Conservation (phyloP, 2,329 filamentous ascomycete species). For the Byssoonygena ceratinophila region DNA sequence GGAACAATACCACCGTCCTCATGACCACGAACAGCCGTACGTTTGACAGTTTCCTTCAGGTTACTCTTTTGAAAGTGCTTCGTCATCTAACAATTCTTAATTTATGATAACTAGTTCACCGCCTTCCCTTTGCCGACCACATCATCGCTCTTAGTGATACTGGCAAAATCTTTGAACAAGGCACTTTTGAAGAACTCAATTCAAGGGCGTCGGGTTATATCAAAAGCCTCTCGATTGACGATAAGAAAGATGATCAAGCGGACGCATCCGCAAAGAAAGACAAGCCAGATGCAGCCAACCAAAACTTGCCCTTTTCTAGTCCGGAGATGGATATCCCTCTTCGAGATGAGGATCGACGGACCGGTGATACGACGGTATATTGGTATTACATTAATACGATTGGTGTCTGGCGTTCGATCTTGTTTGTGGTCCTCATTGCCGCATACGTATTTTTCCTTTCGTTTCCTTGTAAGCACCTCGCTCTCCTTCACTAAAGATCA, state of each 20-base stretch:
- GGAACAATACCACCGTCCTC: slow-evolving; percentile 33
- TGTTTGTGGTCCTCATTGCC: not conserved
- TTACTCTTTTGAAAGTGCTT: too few species aligned
- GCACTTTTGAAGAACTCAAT: not conserved
- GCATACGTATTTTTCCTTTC: slow-evolving; percentile 15
- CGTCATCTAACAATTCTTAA: too few species aligned
- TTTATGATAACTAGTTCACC: not conserved
- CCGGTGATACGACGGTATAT: slow-evolving; percentile 9
- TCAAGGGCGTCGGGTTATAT: not conserved
- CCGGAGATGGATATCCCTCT: not conserved
- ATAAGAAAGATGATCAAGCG: not conserved
- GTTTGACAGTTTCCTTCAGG: not conserved
- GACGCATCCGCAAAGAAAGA: not conserved
- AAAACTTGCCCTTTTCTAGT: too few species aligned
- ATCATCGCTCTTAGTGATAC: not conserved
- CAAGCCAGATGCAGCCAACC: not conserved
- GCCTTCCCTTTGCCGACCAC: slow-evolving; percentile 2
- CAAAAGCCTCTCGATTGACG: not conserved
- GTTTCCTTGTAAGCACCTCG: slow-evolving; percentile 19
- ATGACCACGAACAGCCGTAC: slow-evolving; percentile 34
- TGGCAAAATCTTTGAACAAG: not conserved
- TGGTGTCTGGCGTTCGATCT: not conserved
- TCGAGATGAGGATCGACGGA: not conserved
- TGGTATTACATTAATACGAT: slow-evolving; percentile 3
- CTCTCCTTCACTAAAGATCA: slow-evolving; percentile 20